A percentile compares a stretch with the other conserved stretches of the same genome.
These are phyloP conservation scores for Flaveria trinervia DNA, from an alignment of 129 eudicot species.

Conservation along the genomic window DNA sequence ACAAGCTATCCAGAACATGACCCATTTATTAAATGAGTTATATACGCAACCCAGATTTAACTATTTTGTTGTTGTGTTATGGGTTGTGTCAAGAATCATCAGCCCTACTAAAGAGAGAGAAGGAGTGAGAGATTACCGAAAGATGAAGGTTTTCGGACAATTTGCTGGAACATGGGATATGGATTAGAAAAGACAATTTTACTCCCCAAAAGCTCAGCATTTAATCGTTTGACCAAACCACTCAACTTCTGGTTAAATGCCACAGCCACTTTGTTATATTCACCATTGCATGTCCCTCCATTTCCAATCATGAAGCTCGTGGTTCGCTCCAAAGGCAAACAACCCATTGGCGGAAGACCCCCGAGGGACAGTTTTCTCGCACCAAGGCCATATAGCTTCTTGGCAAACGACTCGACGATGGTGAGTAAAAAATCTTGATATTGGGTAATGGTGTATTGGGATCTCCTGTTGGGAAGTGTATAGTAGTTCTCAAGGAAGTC, in stretches of 20 bases:
- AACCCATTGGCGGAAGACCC: conserved; percentile 93
- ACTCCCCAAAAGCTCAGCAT: conserved; percentile 49
- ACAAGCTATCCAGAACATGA: no score
- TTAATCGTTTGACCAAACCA: conserved; percentile 45
- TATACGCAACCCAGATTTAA: neutral
- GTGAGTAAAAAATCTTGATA: conserved; percentile 51
- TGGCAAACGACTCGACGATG: conserved; percentile 47
- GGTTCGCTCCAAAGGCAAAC: conserved; percentile 77
- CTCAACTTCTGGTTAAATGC: conserved; percentile 55
- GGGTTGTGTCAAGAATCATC: neutral
- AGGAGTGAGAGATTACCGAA: conserved; percentile 42
- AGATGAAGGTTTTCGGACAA: conserved; percentile 52
- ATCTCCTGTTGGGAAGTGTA: conserved; percentile 41
- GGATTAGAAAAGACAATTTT: conserved; percentile 69
- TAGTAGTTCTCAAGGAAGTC: conserved; percentile 83
- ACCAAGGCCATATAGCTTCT: conserved; percentile 52
- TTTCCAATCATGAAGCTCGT: conserved; percentile 42
- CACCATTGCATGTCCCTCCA: conserved; percentile 49
- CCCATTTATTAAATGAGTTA: neutral
- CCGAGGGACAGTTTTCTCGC: conserved; percentile 66
- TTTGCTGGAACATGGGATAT: conserved; percentile 45
- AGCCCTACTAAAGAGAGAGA: neutral
- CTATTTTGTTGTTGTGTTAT: neutral
- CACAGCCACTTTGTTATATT: conserved; percentile 59
- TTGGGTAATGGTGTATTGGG: conserved; percentile 49